Evolutionary conservation across 129 eudicot species (phyloP).

Genomic region (Sambucus nigra): DNA sequence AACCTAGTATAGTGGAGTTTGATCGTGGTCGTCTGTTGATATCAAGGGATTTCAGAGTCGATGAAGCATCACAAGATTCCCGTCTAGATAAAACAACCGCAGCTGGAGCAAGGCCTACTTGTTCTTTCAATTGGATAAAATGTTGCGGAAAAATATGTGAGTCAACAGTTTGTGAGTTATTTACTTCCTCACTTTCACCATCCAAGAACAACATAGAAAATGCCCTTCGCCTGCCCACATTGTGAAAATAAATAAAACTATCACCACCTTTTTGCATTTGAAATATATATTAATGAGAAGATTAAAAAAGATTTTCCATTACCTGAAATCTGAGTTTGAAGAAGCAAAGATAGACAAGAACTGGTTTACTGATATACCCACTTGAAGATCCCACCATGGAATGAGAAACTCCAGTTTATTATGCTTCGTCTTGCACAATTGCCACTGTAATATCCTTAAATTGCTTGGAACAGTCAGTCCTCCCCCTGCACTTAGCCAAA

Average conservation of each 20-base stretch:
- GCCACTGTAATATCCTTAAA: conserved; percentile 87
- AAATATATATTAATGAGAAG: background rate
- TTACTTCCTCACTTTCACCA: conserved; percentile 86
- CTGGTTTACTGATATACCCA: conserved; percentile 84
- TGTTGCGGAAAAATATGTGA: conserved; percentile 91
- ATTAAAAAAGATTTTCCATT: background rate
- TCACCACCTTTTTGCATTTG: background rate
- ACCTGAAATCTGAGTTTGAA: conserved; percentile 93
- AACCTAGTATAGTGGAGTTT: conserved; percentile 48
- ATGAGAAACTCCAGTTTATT: conserved; percentile 78
- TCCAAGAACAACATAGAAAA: conserved; percentile 60
- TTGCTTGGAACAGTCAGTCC: conserved; percentile 95
- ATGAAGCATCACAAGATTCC: conserved; percentile 49
- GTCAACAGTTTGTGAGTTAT: conserved; percentile 74
- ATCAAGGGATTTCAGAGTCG: conserved; percentile 40
- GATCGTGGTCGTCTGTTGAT: conserved; percentile 46
- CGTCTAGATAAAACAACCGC: conserved; percentile 70
- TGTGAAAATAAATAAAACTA: background rate
- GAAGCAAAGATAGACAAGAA: conserved; percentile 90
- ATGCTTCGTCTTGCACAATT: conserved; percentile 81
- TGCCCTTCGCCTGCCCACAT: conserved; percentile 64
- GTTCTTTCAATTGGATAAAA: conserved; percentile 46
- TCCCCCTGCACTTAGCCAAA: conserved; percentile 45
- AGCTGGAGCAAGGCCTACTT: conserved; percentile 86
- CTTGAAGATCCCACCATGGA: conserved; percentile 99